Evolutionary conservation across 345 rosid genomes (phyloP), one percentile per base, ranked within the genome.

Genomic region (Populus ilicifolia): DNA sequence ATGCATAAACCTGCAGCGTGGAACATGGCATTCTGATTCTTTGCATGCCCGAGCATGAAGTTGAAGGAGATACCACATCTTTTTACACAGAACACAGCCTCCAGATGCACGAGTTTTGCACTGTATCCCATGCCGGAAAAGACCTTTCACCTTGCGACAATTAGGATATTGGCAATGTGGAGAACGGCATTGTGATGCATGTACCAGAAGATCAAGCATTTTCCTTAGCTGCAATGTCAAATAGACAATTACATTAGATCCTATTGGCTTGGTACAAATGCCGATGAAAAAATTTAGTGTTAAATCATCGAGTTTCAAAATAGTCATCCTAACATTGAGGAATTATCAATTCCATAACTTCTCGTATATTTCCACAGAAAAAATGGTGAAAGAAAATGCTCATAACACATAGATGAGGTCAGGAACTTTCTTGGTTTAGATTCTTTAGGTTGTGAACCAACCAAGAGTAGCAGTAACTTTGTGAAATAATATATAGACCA

Each of bases 11-110:
- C 95, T 88, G 98, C 99, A 96, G 39, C 98, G 97, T 46, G 99
- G 98, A 46, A 96, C 99, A 27, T 89, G 82, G 89, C 99, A 96
- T 65, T 87, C 83, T 23, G 99, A 89, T 83, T 94, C 98, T 87
- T 92, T 94, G 91, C 99, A 96, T 44, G 99, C 99, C 69, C 99
- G 90, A 73, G 99, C 94, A 79, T 96, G 99, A 75, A 96, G 95
- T 84, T 94, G 98, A 70, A 96, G 88, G 71, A 96, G 96, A 89
- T 96, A 90, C 99, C 99, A 96, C 99, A 96, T 96, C 84, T 87
- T 90, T 87, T 96, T 94, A 83, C 98, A 96, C 41, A 96, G 85
- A 82, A 86, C 88, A 83, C 99, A 96, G 73, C 99, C 99, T 70
- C 97, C 95, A 79, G 99, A 87, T 30, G 94, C 94, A 70, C 99